A percentile compares a stretch with the other conserved stretches of the same genome.
Conservation (phyloP, 306 rosid species). For the Trifolium fragiferum region DNA sequence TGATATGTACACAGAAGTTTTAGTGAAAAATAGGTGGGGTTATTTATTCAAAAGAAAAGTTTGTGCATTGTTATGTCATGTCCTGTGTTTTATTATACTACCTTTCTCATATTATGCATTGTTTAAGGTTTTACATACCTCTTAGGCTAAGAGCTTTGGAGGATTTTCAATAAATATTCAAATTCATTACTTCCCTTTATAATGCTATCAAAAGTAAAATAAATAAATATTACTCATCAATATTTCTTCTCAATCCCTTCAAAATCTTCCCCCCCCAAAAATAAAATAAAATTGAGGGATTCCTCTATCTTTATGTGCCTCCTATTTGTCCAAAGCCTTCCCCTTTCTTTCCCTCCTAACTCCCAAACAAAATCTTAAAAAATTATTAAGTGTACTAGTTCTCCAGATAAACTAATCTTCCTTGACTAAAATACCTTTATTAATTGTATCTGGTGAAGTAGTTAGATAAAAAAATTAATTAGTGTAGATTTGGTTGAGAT, state of each 20-base stretch:
- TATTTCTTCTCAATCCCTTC: background rate
- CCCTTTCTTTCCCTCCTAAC: background rate
- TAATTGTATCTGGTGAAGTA: background rate
- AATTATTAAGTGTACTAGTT: background rate
- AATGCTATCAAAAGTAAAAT: background rate
- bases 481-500: background rate
- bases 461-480: background rate
- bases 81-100: background rate
- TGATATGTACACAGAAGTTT: background rate
- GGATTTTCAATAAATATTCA: background rate
- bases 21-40: background rate
- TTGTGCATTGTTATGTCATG: background rate
- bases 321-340: background rate
- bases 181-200: background rate
- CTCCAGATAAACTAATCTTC: background rate
- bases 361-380: background rate
- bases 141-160: background rate
- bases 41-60: conserved; percentile 7
- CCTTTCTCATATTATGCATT: background rate
- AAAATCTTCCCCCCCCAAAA: background rate
- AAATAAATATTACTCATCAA: background rate
- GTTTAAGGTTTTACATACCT: background rate
- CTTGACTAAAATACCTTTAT: background rate
- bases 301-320: background rate
- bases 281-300: background rate